Conservation (phyloP, 352 stramenopile genomes). For the Globisporangium spinosum region DNA sequence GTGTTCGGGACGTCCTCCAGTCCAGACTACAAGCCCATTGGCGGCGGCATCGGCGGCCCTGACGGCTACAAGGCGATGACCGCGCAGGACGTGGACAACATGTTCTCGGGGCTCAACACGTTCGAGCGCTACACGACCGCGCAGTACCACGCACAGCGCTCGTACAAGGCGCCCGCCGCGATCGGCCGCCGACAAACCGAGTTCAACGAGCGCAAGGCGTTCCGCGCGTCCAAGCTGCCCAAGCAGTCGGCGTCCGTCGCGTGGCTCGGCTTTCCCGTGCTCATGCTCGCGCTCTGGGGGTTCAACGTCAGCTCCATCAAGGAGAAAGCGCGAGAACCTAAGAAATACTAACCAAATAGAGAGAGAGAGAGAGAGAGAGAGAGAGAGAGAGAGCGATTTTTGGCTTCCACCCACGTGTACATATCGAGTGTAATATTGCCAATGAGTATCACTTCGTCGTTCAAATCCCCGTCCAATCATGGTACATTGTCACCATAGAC, state of each 20-base stretch:
- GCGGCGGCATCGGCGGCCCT: neutral
- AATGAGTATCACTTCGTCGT: too few species aligned
- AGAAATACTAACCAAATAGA: conserved; percentile 16
- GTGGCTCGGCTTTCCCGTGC: conserved; percentile 59
- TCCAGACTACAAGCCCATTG: conserved; percentile 23
- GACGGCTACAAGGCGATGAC: conserved; percentile 66
- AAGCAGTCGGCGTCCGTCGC: conserved; percentile 54
- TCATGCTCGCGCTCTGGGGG: conserved; percentile 50
- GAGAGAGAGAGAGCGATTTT: conserved; percentile 3
- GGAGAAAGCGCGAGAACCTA: conserved; percentile 41
- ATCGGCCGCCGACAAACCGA: conserved; percentile 60
- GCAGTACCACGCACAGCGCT: conserved; percentile 61
- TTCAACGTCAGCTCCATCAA: conserved; percentile 59
- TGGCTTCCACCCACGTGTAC: neutral
- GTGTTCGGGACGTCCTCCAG: conserved; percentile 56
- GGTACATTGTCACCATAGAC: too few species aligned
- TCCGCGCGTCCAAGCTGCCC: conserved; percentile 57
- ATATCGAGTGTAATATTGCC: too few species aligned
- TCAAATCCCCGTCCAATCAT: too few species aligned
- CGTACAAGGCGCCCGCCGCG: conserved; percentile 40
- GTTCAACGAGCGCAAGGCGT: conserved; percentile 66
- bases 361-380: neutral
- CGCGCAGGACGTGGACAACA: conserved; percentile 63
- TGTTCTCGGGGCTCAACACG: conserved; percentile 68
- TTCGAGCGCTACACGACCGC: conserved; percentile 79